Base-by-base conservation (phyloP, 2,329 filamentous ascomycete genomes). In the Reticulascus tulasneorum region DNA sequence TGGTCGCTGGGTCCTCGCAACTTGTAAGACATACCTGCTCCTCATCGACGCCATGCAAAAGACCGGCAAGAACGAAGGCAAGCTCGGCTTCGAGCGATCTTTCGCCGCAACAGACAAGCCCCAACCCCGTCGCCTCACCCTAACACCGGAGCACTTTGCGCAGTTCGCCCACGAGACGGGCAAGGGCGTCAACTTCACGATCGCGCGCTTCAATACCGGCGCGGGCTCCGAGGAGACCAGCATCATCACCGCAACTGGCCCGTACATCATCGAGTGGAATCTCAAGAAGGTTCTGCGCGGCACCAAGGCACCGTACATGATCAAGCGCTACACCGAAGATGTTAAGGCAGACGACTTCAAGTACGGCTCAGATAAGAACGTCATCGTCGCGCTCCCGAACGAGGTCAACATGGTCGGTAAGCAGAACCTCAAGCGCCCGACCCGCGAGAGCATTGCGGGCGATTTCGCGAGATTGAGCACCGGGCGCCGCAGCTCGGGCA, bases 261-360 rank as follows among this genome's bases (percentile, higher is more conserved):
- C 93, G 0, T 98, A 95, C 66, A 93, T 98, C 48, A 78, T 98
- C 32, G 94, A 94, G 32, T 98, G 93, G 93, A 91, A 82, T 56
- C 62, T 98, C 60, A 93, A 89, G 74, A 94, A 94, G 70, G 76
- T 97, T 1, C 62, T 96, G 11, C 74, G 73, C 16, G 87, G 86
- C 34, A 77, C 76, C 47, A 93, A 90, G 62, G 85, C 93, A 41
- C 84, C 91, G 0, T 98, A 98, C 67, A 86, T 82, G 50, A 97
- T 98, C 73, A 96, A 97, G 73, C 84, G 93, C 12, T 98, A 98
- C 58, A 76, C 80, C 1, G 93, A 98, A 53, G 85, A 94, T 46
- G 89, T 98, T 56, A 96, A 94, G 72, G 93, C 93, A 5, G 93
- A 98, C 60, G 94, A 98, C 60, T 98, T 98, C 79, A 89, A 93